Conservation (phyloP, 1,284 basidiomycete genomes). For the Quambalaria eucalypti region DNA sequence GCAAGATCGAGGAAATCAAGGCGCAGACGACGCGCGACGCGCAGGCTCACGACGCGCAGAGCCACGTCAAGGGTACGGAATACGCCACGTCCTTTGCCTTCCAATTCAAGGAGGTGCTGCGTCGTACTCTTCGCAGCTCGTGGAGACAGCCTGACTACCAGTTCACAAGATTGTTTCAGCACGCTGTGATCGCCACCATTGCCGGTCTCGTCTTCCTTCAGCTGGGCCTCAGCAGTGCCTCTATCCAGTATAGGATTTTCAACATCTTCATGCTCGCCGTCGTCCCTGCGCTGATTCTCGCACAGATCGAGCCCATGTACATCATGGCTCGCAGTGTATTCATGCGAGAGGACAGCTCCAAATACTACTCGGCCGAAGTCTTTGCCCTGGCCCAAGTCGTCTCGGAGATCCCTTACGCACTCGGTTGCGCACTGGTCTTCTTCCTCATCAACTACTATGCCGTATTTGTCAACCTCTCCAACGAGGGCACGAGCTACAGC, state of each 20-base stretch:
- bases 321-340: slow-evolving; percentile 12
- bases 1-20: slow-evolving; percentile 14
- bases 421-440: slow-evolving; percentile 11
- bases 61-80: slow-evolving; percentile 8
- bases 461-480: slow-evolving; percentile 9
- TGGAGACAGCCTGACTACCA: slow-evolving; percentile 55
- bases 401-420: slow-evolving; percentile 15
- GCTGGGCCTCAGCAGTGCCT: slow-evolving; percentile 7
- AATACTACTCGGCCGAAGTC: slow-evolving; percentile 15
- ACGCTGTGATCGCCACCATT: slow-evolving; percentile 15
- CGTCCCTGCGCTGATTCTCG: slow-evolving; percentile 15
- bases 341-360: slow-evolving; percentile 16
- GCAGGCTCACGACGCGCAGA: too few relatives aligned
- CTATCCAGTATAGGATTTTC: slow-evolving; percentile 15
- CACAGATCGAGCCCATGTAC: slow-evolving; percentile 17
- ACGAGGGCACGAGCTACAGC: too few relatives aligned
- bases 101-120: slow-evolving; percentile 14
- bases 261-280: slow-evolving; percentile 18
- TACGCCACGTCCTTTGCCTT: slow-evolving; percentile 23
- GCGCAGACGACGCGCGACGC: too few relatives aligned
- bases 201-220: slow-evolving; percentile 18
- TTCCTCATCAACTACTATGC: slow-evolving; percentile 18
- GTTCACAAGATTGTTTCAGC: slow-evolving; percentile 19
- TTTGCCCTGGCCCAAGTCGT: slow-evolving; percentile 15
- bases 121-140: slow-evolving; percentile 52